Base-by-base conservation (phyloP, 148 eudicot genomes). In the Diospyros kaki region DNA sequence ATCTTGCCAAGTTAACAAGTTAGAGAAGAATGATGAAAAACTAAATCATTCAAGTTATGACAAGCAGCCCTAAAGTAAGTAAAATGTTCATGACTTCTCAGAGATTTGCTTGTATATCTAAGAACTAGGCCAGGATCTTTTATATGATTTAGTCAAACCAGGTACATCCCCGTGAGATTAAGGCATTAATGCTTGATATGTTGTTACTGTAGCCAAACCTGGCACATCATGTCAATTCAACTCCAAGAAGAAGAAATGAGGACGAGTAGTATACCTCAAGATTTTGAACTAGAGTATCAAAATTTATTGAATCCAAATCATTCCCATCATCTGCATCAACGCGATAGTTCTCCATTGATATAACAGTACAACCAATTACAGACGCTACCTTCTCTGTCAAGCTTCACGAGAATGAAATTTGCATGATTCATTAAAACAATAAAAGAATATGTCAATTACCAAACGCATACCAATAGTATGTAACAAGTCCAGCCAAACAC, bases 381-480 rank as follows among this genome's bases (percentile, higher is more conserved):
- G 99, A 96, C 77, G 94, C 89, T 63, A 96, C 99, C 89, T 96
- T 93, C 87, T 96, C 99, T 39, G 98, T 87, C 75, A 96, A 85
- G 84, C 99, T 96, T 89, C 89, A 88, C 66, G 69, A 80, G 69
- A 81, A 92, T 73, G 50, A 78, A 51, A 85, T 72, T 64, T 28
- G 70, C 46, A 54, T 58, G 44, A 58, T 60, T 58, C 39, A 15
- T 74, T 73, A 53, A 46, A 79, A 53, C 15, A 61, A 73, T 9
- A 46, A 4, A 17, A 40, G 48, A 7, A 13, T 1, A 68, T 46
- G 14, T 11, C 38, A 52, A 61, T 40, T 53, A 64, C 41, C 38
- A 59, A 11, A 15, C 4, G 18, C 6, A 63, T 18, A 39, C 5
- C 28, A 70, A 18, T 42, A 39, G 4, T 75, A 18, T 50, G 42